Evolutionary conservation across 2,329 filamentous ascomycete genomes (phyloP).

Genomic region (Colletotrichum sp.): DNA sequence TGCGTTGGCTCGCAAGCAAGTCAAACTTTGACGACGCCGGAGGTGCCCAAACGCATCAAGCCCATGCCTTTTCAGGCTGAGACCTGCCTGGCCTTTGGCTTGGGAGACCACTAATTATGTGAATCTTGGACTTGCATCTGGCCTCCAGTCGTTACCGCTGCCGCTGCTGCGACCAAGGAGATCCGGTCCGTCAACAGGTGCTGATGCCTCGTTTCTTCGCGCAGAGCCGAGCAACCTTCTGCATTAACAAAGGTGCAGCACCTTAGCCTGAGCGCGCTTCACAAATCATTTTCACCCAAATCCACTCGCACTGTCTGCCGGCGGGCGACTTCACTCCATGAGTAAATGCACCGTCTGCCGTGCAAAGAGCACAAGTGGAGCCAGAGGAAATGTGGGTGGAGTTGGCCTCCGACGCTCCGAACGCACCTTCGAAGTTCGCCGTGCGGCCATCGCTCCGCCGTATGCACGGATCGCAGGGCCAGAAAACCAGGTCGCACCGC

Average conservation of each 20-base stretch:
- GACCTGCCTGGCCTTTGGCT: neutral
- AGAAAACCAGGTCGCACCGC: neutral
- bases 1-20: neutral
- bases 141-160: neutral
- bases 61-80: neutral
- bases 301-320: neutral
- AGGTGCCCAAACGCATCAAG: neutral
- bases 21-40: neutral
- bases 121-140: neutral
- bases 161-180: neutral
- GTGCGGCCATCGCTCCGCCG: neutral
- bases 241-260: neutral
- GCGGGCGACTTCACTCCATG: neutral
- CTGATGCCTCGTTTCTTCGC: neutral
- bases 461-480: neutral
- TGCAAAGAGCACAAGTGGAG: neutral
- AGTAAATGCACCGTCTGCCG: neutral
- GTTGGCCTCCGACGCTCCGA: neutral
- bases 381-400: neutral
- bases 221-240: neutral
- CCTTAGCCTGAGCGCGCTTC: neutral
- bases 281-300: neutral
- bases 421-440: neutral
- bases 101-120: neutral
- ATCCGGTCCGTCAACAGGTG: neutral